Evolutionary conservation across 148 eudicot species (phyloP).

Genomic region (Simmondsia chinensis): DNA sequence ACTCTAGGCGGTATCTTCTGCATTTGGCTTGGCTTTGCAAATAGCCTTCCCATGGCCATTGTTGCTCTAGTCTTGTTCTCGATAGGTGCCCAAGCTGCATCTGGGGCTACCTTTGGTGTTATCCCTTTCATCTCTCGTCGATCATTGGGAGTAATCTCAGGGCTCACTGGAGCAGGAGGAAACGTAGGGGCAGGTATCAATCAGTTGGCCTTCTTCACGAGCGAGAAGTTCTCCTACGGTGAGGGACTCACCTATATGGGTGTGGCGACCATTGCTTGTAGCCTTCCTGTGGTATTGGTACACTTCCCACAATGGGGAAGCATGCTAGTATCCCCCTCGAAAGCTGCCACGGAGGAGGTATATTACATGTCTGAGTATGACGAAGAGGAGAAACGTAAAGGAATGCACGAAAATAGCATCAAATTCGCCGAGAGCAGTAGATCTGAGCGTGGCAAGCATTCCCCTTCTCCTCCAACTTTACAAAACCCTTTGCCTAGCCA

Average conservation of each 20-base stretch:
- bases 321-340: slow-evolving; percentile 28
- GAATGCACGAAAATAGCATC: slow-evolving; percentile 19
- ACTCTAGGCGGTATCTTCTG: slow-evolving; percentile 36
- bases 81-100: slow-evolving; percentile 33
- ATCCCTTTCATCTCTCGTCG: slow-evolving; percentile 40
- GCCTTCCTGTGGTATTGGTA: slow-evolving; percentile 18
- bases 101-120: slow-evolving; percentile 40
- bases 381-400: slow-evolving; percentile 23
- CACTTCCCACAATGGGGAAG: slow-evolving; percentile 47
- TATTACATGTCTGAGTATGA: slow-evolving; percentile 23
- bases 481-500: too few relatives aligned
- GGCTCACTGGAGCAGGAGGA: slow-evolving; percentile 39
- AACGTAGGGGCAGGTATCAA: slow-evolving; percentile 35
- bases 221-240: slow-evolving; percentile 9
- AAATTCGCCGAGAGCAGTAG: slow-evolving; percentile 25
- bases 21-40: slow-evolving; percentile 27
- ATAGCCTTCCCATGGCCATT: slow-evolving; percentile 18
- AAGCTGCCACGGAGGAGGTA: slow-evolving; percentile 15
- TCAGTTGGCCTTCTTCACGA: slow-evolving; percentile 26
- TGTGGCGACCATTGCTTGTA: slow-evolving; percentile 18
- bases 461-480: too few relatives aligned
- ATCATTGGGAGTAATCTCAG: slow-evolving; percentile 31
- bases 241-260: slow-evolving; percentile 28
- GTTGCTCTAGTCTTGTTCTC: slow-evolving; percentile 37
- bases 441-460: slow-evolving; percentile 41